Conservation (phyloP, 2,329 filamentous ascomycete genomes). For the Cladosporium velox region DNA sequence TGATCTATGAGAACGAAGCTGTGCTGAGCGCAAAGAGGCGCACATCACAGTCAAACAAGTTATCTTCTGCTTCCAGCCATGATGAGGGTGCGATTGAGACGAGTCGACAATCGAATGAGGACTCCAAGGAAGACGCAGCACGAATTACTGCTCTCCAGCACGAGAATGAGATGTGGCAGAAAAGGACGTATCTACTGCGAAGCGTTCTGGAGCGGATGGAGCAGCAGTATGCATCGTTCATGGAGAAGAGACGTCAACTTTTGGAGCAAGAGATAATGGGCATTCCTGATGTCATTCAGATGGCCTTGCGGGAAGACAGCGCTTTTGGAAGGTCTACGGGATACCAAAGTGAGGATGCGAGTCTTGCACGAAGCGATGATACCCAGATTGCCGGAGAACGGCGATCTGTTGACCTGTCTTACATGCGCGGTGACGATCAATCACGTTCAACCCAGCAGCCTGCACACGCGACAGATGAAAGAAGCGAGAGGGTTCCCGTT, state of each 20-base stretch:
- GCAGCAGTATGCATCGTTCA: not conserved
- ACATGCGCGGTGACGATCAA: not conserved
- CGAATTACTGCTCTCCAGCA: not conserved
- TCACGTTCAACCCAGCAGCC: not conserved
- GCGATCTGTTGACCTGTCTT: not conserved
- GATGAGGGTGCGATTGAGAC: not conserved
- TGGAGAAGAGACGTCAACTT: constrained; percentile 11
- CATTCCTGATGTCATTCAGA: constrained; percentile 1
- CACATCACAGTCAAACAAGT: not conserved
- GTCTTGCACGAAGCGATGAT: not conserved
- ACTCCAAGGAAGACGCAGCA: not conserved
- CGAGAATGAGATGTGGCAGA: constrained; percentile 5
- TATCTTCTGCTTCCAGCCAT: not conserved
- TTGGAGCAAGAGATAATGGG: constrained; percentile 1
- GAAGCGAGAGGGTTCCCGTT: not conserved
- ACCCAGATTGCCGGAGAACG: not conserved
- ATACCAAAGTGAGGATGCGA: not conserved
- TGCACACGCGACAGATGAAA: not conserved
- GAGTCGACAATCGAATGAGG: not conserved
- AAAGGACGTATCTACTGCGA: not conserved
- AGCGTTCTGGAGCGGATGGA: constrained; percentile 7
- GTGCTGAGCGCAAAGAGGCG: not conserved
- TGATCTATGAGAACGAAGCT: constrained; percentile 1
- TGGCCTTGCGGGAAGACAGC: constrained; percentile 1
- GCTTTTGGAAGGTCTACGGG: not conserved